A percentile compares a stretch with the other conserved stretches of the same genome.
Conservation (phyloP, 441 rosid species). For the Gossypium schwendimanii region DNA sequence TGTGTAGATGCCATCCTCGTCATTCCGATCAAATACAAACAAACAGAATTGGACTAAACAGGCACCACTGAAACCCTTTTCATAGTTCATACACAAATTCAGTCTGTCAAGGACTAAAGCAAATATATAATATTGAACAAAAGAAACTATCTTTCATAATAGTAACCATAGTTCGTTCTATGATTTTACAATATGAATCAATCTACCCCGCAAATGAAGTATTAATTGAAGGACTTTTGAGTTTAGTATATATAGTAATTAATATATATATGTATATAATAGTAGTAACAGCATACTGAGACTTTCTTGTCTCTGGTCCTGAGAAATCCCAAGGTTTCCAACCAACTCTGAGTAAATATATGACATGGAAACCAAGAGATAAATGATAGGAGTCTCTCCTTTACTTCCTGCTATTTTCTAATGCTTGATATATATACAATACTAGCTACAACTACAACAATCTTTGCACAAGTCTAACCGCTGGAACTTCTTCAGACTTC, state of each 20-base stretch:
- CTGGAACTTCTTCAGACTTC: constrained; percentile 25
- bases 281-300: constrained; percentile 16
- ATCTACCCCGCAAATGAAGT: constrained; percentile 21
- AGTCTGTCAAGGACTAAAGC: neutral
- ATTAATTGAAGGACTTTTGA: constrained; percentile 30
- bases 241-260: constrained; percentile 14
- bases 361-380: constrained; percentile 31
- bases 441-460: constrained; percentile 22
- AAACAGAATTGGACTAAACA: neutral
- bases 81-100: neutral
- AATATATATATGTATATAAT: neutral
- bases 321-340: constrained; percentile 28
- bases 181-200: constrained; percentile 33
- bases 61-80: neutral
- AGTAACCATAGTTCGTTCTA: constrained; percentile 11
- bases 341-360: constrained; percentile 14
- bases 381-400: constrained; percentile 27
- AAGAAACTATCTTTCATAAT: constrained; percentile 5
- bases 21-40: neutral
- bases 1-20: neutral
- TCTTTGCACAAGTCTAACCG: neutral
- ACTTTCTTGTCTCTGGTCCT: constrained; percentile 20
- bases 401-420: constrained; percentile 29
- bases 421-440: constrained; percentile 39
- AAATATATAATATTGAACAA: neutral